Evolutionary conservation across 1,284 basidiomycete species (phyloP).

Genomic region (Heterobasidion occidentale): DNA sequence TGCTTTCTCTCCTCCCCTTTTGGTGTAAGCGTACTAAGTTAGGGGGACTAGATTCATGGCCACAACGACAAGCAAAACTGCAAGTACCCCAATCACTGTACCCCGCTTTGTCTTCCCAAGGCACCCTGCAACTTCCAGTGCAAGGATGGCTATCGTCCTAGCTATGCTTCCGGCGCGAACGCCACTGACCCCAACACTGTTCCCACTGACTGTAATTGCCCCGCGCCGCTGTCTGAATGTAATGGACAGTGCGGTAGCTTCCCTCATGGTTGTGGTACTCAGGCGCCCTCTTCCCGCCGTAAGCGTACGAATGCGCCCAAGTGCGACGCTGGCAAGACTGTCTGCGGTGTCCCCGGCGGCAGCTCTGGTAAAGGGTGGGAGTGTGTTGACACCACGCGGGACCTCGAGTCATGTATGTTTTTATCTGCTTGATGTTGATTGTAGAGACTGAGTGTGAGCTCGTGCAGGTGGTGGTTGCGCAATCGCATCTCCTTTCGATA

Average conservation of each 20-base stretch:
- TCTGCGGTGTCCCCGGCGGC: constrained; percentile 3
- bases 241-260: constrained; percentile 5
- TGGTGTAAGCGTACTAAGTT: not conserved
- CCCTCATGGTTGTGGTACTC: constrained; percentile 1
- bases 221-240: not conserved
- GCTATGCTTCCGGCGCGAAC: constrained; percentile 2
- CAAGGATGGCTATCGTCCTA: constrained; percentile 10
- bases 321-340: not conserved
- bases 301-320: not conserved
- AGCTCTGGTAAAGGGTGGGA: not conserved
- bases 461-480: constrained; percentile 3
- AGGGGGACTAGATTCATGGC: constrained; percentile 10
- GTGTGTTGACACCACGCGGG: constrained; percentile 1
- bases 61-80: constrained; percentile 8
- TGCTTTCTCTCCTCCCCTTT: not conserved
- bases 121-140: constrained; percentile 13
- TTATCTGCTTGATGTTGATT: not conserved
- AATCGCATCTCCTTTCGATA: constrained; percentile 1
- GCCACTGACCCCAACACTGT: not conserved
- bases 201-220: constrained; percentile 1
- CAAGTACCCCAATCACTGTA: constrained; percentile 11
- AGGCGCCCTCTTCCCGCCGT: constrained; percentile 1
- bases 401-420: constrained; percentile 6
- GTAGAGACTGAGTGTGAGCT: not conserved
- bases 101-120: constrained; percentile 6